These are phyloP conservation scores for Xylariaceae sp. DNA, from an alignment of 2,329 filamentous ascomycete genomes.

Conservation along the genomic window DNA sequence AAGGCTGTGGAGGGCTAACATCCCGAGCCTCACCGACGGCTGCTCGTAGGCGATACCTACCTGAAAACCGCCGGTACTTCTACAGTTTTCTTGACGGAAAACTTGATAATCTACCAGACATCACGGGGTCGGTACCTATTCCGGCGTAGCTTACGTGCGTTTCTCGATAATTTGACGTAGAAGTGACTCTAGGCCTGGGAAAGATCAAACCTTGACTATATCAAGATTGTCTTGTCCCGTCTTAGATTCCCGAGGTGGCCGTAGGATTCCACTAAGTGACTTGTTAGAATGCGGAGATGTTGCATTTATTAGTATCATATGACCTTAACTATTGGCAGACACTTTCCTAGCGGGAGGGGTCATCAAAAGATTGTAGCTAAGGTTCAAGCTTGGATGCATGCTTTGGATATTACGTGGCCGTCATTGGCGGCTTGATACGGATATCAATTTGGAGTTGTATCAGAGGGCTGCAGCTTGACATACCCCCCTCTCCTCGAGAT, in stretches of 20 bases:
- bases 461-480: conserved; percentile 14
- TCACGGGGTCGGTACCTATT: background rate
- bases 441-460: conserved; percentile 8
- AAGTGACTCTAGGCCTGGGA: background rate
- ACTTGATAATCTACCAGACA: background rate
- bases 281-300: conserved; percentile 22
- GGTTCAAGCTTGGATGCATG: conserved; percentile 16
- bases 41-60: conserved; percentile 8
- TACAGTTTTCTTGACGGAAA: background rate
- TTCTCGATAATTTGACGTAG: background rate
- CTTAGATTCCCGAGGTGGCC: conserved; percentile 15
- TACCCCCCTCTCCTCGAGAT: conserved; percentile 28
- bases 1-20: conserved; percentile 28
- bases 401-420: conserved; percentile 7
- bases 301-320: conserved; percentile 33
- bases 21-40: conserved; percentile 36
- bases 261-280: conserved; percentile 10
- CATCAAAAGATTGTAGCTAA: conserved; percentile 14
- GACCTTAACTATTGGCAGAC: conserved; percentile 28
- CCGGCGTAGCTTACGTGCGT: background rate
- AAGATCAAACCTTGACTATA: conserved; percentile 3
- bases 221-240: conserved; percentile 4
- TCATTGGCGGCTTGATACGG: conserved; percentile 27
- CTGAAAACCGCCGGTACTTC: background rate
- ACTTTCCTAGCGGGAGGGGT: conserved; percentile 23